Evolutionary conservation across 441 rosid genomes (phyloP).

Genomic region (Raphanus hybrid): DNA sequence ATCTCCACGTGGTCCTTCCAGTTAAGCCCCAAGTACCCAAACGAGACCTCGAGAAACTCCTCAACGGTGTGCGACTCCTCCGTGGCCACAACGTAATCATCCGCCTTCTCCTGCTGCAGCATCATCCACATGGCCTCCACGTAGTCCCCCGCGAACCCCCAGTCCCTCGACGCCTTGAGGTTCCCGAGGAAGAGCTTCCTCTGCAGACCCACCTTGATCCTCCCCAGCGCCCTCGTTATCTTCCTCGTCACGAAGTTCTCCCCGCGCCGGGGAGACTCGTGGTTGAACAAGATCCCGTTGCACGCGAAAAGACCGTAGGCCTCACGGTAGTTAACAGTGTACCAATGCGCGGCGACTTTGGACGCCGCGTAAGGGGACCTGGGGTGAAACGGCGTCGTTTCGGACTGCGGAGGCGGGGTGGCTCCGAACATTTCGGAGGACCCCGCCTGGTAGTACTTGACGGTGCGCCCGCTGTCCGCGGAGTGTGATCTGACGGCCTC

Average conservation of each 20-base stretch:
- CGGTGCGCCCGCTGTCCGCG: conserved; percentile 57
- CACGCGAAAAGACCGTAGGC: conserved; percentile 54
- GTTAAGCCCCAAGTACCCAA: conserved; percentile 78
- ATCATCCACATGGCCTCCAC: conserved; percentile 73
- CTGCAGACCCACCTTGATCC: conserved; percentile 69
- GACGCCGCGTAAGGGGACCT: conserved; percentile 86
- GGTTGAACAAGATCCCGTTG: conserved; percentile 58
- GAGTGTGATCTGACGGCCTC: conserved; percentile 87
- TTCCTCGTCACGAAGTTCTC: conserved; percentile 65
- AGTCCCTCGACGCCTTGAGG: conserved; percentile 84
- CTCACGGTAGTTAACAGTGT: conserved; percentile 74
- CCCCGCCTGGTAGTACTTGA: conserved; percentile 84
- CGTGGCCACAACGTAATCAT: conserved; percentile 93
- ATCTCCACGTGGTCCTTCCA: conserved; percentile 93
- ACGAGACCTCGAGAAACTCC: conserved; percentile 85
- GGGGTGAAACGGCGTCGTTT: conserved; percentile 76
- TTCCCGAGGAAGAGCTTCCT: conserved; percentile 83
- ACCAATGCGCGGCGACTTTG: conserved; percentile 90
- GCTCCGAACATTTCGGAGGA: conserved; percentile 91
- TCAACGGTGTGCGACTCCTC: conserved; percentile 97
- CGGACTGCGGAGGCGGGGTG: conserved; percentile 78
- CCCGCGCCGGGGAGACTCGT: conserved; percentile 58
- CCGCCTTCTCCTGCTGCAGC: conserved; percentile 93
- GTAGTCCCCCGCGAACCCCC: conserved; percentile 78
- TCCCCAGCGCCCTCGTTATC: conserved; percentile 57